Conservation (phyloP, 306 rosid genomes). For the Prunus persica region DNA sequence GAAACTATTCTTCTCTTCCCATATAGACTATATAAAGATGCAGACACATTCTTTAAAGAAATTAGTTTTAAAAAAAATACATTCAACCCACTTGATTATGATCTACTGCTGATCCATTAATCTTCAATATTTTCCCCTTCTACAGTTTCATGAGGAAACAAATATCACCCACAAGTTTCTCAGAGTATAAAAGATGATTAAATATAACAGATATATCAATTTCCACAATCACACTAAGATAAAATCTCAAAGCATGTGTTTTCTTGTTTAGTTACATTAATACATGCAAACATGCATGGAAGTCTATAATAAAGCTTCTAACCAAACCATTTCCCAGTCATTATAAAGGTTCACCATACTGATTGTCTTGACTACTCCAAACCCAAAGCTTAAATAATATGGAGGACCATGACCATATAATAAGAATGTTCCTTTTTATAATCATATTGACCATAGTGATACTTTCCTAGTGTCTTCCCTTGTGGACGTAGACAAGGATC, state of each 20-base stretch:
- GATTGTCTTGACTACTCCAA: not conserved
- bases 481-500: not conserved
- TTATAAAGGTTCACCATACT: not conserved
- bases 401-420: not conserved
- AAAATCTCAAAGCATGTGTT: not conserved
- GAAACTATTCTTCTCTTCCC: not conserved
- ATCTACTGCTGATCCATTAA: conserved; percentile 3
- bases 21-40: not conserved
- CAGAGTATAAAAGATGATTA: not conserved
- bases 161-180: not conserved
- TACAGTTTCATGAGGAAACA: not conserved
- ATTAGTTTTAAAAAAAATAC: not conserved
- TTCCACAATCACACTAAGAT: not conserved
- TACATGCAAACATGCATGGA: not conserved
- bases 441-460: not conserved
- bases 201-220: not conserved
- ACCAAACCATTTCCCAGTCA: not conserved
- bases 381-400: not conserved
- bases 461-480: not conserved
- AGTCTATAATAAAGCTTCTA: not conserved
- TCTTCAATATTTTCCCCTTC: not conserved
- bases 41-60: not conserved
- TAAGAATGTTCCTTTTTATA: not conserved
- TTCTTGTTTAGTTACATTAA: not conserved
- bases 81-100: not conserved